phyloP scores from a whole-genome alignment of 1,139 yeast genomes.

The Groenewaldozyma sp. region DNA sequence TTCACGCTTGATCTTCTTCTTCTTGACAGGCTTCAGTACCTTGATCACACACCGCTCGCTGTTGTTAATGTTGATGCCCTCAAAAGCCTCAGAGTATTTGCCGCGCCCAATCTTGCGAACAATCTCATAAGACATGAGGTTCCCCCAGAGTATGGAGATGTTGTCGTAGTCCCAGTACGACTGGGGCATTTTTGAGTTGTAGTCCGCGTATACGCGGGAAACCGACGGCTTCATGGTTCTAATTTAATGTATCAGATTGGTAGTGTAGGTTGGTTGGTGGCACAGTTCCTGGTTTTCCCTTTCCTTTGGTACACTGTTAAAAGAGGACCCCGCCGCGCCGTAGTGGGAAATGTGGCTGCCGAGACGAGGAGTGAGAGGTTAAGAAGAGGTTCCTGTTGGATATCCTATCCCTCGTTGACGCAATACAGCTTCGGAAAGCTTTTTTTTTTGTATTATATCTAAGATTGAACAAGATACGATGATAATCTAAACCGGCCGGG shows the following conservation, averaged over 20 bases:
- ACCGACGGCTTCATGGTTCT: slow-evolving; percentile 38
- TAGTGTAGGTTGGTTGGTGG: not conserved
- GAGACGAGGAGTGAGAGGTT: no score
- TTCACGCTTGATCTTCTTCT: slow-evolving; percentile 93
- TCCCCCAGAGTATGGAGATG: slow-evolving; percentile 48
- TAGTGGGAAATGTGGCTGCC: slow-evolving; percentile 4
- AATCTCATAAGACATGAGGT: slow-evolving; percentile 76
- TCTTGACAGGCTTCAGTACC: slow-evolving; percentile 92
- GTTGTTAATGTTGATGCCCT: slow-evolving; percentile 51
- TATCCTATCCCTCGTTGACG: no score
- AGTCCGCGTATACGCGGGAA: slow-evolving; percentile 85
- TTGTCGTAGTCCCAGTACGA: slow-evolving; percentile 89
- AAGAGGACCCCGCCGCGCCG: not conserved
- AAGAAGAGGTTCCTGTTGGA: no score
- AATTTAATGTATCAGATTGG: no score
- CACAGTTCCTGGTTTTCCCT: slow-evolving; percentile 5
- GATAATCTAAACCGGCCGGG: no score
- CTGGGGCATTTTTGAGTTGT: slow-evolving; percentile 64
- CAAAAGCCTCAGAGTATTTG: slow-evolving; percentile 93
- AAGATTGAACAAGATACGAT: no score
- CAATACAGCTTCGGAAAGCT: no score
- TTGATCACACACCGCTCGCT: slow-evolving; percentile 58
- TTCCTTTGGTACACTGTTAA: slow-evolving; percentile 3
- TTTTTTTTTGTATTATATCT: no score
- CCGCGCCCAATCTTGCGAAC: slow-evolving; percentile 92